phyloP scores from a whole-genome alignment of 768 basidiomycete species.

The Boletus speciosus region DNA sequence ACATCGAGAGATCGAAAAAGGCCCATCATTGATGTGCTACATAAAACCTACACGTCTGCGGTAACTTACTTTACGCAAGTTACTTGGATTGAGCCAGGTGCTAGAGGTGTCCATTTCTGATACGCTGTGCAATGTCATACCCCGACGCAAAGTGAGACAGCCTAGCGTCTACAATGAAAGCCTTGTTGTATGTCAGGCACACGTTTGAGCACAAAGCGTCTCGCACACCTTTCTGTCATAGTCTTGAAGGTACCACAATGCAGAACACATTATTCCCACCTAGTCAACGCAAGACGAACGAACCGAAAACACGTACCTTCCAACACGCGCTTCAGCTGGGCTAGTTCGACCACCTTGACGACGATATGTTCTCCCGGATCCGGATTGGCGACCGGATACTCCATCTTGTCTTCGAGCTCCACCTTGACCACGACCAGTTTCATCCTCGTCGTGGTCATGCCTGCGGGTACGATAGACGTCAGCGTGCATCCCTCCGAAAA shows the following conservation, averaged over 20 bases:
- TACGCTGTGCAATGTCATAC: constrained; percentile 51
- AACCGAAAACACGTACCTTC: constrained; percentile 48
- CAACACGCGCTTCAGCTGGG: constrained; percentile 58
- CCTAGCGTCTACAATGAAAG: constrained; percentile 70
- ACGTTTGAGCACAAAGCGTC: neutral
- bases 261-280: neutral
- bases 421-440: constrained; percentile 76
- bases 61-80: neutral
- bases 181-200: constrained; percentile 32
- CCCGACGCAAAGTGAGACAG: constrained; percentile 75
- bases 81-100: neutral
- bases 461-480: constrained; percentile 34
- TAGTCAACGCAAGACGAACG: neutral
- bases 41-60: neutral
- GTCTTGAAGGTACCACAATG: constrained; percentile 34
- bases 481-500: neutral
- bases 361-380: constrained; percentile 87
- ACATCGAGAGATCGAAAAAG: constrained; percentile 71
- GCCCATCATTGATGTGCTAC: constrained; percentile 20
- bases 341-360: constrained; percentile 64
- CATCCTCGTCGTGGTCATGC: constrained; percentile 95
- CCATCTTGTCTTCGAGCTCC: constrained; percentile 59
- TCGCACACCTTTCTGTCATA: constrained; percentile 54
- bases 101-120: constrained; percentile 30
- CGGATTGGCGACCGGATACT: constrained; percentile 68